Conservation (phyloP, 1,284 basidiomycete species). For the Sporisorium sorghi region DNA sequence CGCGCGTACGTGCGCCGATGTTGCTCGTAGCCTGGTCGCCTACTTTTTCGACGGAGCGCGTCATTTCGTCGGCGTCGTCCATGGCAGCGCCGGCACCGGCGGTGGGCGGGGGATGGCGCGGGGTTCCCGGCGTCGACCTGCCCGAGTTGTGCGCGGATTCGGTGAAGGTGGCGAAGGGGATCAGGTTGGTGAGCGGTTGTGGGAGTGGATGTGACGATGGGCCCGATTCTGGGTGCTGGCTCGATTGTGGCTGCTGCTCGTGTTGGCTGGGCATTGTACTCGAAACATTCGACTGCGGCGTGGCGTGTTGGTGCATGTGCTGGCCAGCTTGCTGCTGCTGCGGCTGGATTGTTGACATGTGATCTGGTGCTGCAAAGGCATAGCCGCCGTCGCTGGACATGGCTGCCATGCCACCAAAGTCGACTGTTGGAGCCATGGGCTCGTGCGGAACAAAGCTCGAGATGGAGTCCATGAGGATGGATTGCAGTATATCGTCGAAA, state of each 20-base stretch:
- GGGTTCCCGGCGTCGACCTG: constrained; percentile 38
- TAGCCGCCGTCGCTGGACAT: constrained; percentile 22
- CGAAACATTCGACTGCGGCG: constrained; percentile 1
- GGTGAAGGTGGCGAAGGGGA: constrained; percentile 46
- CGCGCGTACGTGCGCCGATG: constrained; percentile 44
- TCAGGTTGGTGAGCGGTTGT: constrained; percentile 22
- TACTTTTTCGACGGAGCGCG: constrained; percentile 42
- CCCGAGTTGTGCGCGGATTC: constrained; percentile 40
- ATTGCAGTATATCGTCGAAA: constrained; percentile 52
- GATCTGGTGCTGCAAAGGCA: constrained; percentile 22
- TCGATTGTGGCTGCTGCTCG: constrained; percentile 4
- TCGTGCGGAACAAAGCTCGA: constrained; percentile 48
- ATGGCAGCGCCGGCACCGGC: constrained; percentile 8
- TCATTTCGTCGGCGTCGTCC: constrained; percentile 47
- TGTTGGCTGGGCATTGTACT: constrained; percentile 8
- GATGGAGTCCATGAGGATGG: constrained; percentile 53
- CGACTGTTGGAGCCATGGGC: constrained; percentile 19
- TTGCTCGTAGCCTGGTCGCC: constrained; percentile 48
- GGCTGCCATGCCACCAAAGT: constrained; percentile 6
- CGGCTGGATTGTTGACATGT: constrained; percentile 7
- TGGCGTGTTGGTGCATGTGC: constrained; percentile 12
- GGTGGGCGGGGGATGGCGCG: constrained; percentile 26
- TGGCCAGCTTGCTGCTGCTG: constrained; percentile 12
- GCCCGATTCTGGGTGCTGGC: constrained; percentile 8
- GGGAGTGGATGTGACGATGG: constrained; percentile 21